phyloP scores from a whole-genome alignment of 176 grass and related monocot genomes.

The Melocanna baccifera region DNA sequence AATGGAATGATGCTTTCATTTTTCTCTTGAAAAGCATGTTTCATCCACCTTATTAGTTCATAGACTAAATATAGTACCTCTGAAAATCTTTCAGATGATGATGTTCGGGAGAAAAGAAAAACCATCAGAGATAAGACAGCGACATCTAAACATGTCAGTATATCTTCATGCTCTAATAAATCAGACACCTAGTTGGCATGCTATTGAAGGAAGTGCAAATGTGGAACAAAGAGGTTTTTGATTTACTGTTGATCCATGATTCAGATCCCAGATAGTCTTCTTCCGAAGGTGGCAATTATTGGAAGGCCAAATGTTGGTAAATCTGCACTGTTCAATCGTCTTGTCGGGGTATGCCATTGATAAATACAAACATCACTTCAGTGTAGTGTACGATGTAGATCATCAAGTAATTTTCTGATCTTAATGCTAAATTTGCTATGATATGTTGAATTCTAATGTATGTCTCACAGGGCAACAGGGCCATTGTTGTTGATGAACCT shows the following conservation, averaged over 20 bases:
- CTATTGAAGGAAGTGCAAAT: background rate
- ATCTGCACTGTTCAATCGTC: conserved; percentile 91
- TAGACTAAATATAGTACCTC: background rate
- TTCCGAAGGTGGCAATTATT: conserved; percentile 83
- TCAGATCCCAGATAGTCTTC: conserved; percentile 79
- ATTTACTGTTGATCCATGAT: conserved; percentile 14
- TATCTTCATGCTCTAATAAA: conserved; percentile 1
- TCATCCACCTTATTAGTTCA: background rate
- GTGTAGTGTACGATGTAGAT: background rate
- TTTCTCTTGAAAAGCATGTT: background rate
- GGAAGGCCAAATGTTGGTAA: conserved; percentile 94
- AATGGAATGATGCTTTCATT: background rate
- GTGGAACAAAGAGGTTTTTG: background rate
- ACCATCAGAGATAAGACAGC: conserved; percentile 46
- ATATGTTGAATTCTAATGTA: background rate
- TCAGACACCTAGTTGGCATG: background rate
- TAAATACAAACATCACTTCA: background rate
- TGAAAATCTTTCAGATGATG: conserved; percentile 68
- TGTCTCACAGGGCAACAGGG: conserved; percentile 58
- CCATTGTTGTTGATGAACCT: conserved; percentile 95
- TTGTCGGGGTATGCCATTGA: conserved; percentile 67
- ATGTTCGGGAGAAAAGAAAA: conserved; percentile 49
- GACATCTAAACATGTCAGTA: conserved; percentile 68
- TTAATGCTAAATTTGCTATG: background rate
- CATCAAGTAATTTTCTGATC: background rate